phyloP scores from a whole-genome alignment of 441 rosid species.

The Eruca vesicaria region DNA sequence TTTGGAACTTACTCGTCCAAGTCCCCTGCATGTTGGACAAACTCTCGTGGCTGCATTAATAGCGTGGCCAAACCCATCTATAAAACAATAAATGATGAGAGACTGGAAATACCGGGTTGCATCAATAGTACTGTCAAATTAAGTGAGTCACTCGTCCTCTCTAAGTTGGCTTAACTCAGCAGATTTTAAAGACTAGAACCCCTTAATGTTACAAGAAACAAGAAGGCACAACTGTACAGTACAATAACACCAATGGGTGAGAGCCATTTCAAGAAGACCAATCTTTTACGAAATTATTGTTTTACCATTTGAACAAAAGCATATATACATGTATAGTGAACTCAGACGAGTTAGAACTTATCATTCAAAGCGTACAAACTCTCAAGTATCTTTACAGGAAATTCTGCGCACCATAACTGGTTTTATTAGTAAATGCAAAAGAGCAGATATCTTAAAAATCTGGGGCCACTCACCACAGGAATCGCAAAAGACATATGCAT shows the following conservation, averaged over 20 bases:
- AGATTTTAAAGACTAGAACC: not conserved
- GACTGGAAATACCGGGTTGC: slow-evolving; percentile 1
- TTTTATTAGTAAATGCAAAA: slow-evolving; percentile 17
- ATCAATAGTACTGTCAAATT: slow-evolving; percentile 11
- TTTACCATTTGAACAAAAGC: slow-evolving; percentile 5
- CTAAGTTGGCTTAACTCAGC: slow-evolving; percentile 7
- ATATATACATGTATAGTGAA: slow-evolving; percentile 1
- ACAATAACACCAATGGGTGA: not conserved
- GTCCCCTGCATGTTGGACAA: slow-evolving; percentile 83
- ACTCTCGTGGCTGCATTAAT: slow-evolving; percentile 51
- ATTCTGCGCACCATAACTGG: slow-evolving; percentile 2
- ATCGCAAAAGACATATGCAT: slow-evolving; percentile 80
- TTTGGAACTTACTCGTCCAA: slow-evolving; percentile 66
- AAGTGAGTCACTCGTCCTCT: not conserved
- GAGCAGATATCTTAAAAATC: slow-evolving; percentile 1
- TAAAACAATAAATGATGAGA: slow-evolving; percentile 33
- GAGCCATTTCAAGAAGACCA: slow-evolving; percentile 10
- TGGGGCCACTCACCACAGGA: slow-evolving; percentile 64
- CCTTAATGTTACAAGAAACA: slow-evolving; percentile 1
- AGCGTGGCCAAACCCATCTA: slow-evolving; percentile 84
- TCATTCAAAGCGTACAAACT: slow-evolving; percentile 1
- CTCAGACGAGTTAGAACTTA: not conserved
- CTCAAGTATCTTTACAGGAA: not conserved
- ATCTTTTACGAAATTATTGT: not conserved
- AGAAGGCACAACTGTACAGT: not conserved